A percentile compares a stretch with the other conserved stretches of the same genome.
phyloP scores from a whole-genome alignment of 768 basidiomycete species.

The Rhizopogon vulgaris region DNA sequence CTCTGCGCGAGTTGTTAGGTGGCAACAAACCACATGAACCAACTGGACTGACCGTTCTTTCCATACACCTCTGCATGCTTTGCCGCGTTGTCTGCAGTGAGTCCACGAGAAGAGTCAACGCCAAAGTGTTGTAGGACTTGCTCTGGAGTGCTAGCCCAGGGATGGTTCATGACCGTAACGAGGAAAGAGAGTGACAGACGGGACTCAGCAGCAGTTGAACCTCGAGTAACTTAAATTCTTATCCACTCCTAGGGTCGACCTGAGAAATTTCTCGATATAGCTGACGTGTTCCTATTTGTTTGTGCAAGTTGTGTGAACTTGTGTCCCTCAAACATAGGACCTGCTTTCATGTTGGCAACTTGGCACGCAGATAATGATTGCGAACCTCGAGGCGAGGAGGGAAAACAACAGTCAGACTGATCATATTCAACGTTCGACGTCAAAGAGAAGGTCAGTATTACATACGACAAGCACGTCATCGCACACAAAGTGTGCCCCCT shows the following conservation, averaged over 20 bases:
- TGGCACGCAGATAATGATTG: too few species aligned
- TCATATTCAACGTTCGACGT: not conserved
- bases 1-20: conserved; percentile 42
- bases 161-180: conserved; percentile 50
- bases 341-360: not conserved
- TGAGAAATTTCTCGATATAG: conserved; percentile 5
- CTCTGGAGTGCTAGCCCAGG: conserved; percentile 71
- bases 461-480: not conserved
- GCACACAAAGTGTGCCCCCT: not conserved
- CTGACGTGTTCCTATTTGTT: conserved; percentile 12
- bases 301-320: conserved; percentile 10
- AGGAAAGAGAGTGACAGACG: conserved; percentile 6
- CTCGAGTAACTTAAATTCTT: not conserved
- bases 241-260: not conserved
- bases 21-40: not conserved
- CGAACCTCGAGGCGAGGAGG: not conserved
- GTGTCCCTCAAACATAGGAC: too few species aligned
- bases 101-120: conserved; percentile 57
- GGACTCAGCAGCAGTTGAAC: not conserved
- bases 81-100: conserved; percentile 59
- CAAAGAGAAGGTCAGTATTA: too few species aligned
- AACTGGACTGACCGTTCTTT: conserved; percentile 60
- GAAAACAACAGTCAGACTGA: not conserved
- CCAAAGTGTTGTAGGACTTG: conserved; percentile 69
- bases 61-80: conserved; percentile 79